Evolutionary conservation across 176 grass and related monocot genomes (phyloP), one percentile per base, ranked within the genome.

Genomic region (Oryza rufipogon): DNA sequence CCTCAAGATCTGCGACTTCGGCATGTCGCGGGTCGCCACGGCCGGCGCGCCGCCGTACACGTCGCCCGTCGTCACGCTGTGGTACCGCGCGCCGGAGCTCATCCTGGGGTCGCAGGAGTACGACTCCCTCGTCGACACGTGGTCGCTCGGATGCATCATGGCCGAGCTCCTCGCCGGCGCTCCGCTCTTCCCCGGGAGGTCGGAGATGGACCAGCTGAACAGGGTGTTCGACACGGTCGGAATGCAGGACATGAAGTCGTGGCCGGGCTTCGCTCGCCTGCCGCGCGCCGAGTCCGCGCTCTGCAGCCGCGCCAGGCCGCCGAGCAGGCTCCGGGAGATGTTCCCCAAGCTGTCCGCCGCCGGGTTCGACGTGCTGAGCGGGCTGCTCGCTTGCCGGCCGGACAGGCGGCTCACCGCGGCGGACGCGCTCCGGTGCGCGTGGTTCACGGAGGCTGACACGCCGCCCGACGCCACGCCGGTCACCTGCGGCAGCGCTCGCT

Each of bases 1-100:
- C 52, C 64, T 90, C 34, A 90, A 90, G 65, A 90, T 90, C 68
- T 90, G 84, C 9, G 88, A 90, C 64, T 90, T 90, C 63, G 84
- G 84, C 1, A 56, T 70, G 54, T 88, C 87, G 38, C 70, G 88
- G 66, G 26, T 15, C 44, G 15, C 33, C 0, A 3, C 4, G 2
- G 44, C 67, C 45, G 22, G 11, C 44, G 71, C 2, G 20, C 17
- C 47, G 16, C 71, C 64, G 12, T 91, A 78, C 86, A 88, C 89
- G 17, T 72, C 77, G 67, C 28, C 64, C 1, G 77, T 91, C 7
- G 86, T 81, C 11, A 84, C 89, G 15, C 51, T 76, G 22, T 88
- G 70, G 76, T 91, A 85, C 66, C 77, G 86, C 56, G 80, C 85
- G 14, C 85, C 89, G 54, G 85, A 91, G 86, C 61, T 91, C 9